phyloP scores from a whole-genome alignment of 2,329 filamentous ascomycete genomes.

The Alternaria sp. region DNA sequence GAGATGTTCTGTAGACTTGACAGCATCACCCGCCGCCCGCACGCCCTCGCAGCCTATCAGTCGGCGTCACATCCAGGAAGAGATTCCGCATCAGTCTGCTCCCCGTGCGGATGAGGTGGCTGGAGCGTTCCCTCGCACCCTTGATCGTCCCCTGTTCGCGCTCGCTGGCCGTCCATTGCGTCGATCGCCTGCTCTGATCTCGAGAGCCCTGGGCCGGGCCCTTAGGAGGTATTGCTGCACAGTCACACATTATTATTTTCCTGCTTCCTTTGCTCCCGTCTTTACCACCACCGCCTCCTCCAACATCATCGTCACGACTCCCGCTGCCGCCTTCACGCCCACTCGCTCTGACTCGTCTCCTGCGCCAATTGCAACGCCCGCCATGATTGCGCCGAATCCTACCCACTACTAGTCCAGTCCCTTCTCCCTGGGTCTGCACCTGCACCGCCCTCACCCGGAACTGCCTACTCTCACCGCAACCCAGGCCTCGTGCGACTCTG shows the following conservation, averaged over 20 bases:
- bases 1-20: conserved; percentile 16
- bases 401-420: conserved; percentile 27
- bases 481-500: conserved; percentile 21
- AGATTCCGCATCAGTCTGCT: conserved; percentile 12
- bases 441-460: conserved; percentile 17
- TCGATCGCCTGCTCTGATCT: conserved; percentile 21
- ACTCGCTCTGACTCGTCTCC: not conserved
- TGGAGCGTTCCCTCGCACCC: conserved; percentile 1
- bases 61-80: conserved; percentile 1
- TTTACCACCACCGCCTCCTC: conserved; percentile 9
- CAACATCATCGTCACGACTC: conserved; percentile 10
- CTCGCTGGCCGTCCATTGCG: not conserved
- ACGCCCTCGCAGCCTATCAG: conserved; percentile 8
- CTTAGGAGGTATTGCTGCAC: conserved; percentile 10
- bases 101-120: conserved; percentile 5
- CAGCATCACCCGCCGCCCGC: conserved; percentile 11
- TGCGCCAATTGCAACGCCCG: conserved; percentile 21
- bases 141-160: not conserved
- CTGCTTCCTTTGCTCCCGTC: conserved; percentile 19
- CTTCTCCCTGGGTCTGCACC: conserved; percentile 18
- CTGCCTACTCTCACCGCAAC: conserved; percentile 19
- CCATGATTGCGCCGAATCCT: conserved; percentile 31
- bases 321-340: conserved; percentile 4
- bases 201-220: not conserved
- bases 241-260: conserved; percentile 15